phyloP scores from a whole-genome alignment of 164 flowering plant genomes.

The Liriodendron chinense region DNA sequence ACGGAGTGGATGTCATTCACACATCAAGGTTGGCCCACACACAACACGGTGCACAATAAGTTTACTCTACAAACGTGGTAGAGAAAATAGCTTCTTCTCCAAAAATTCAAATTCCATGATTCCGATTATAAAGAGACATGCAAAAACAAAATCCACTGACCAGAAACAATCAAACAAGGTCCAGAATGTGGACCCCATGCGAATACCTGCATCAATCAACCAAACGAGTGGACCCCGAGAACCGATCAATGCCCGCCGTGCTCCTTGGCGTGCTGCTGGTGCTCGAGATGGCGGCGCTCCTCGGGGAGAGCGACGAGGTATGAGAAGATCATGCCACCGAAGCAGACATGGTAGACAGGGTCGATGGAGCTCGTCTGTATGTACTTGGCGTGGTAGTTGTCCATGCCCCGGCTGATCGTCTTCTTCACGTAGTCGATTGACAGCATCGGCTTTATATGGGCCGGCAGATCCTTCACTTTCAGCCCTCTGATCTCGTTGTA shows the following conservation, averaged over 20 bases:
- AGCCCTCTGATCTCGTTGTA: constrained; percentile 69
- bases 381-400: constrained; percentile 71
- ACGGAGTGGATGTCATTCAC: too few relatives aligned
- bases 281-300: constrained; percentile 87
- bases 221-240: not conserved
- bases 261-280: constrained; percentile 65
- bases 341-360: constrained; percentile 78
- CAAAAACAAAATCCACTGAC: not conserved
- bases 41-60: too few relatives aligned
- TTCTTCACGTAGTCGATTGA: constrained; percentile 44
- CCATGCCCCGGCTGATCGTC: constrained; percentile 45
- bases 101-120: not conserved
- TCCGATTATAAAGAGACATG: not conserved
- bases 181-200: not conserved
- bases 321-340: constrained; percentile 78
- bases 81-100: too few relatives aligned
- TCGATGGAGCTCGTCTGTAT: constrained; percentile 64
- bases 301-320: constrained; percentile 91
- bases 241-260: constrained; percentile 37
- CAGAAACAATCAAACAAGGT: not conserved
- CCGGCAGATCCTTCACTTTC: constrained; percentile 77
- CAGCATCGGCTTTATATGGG: constrained; percentile 61
- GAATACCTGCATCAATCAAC: not conserved
- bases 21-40: too few relatives aligned
- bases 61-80: too few relatives aligned